Evolutionary conservation across 768 basidiomycete species (phyloP).

Genomic region (Mycena haematopus): DNA sequence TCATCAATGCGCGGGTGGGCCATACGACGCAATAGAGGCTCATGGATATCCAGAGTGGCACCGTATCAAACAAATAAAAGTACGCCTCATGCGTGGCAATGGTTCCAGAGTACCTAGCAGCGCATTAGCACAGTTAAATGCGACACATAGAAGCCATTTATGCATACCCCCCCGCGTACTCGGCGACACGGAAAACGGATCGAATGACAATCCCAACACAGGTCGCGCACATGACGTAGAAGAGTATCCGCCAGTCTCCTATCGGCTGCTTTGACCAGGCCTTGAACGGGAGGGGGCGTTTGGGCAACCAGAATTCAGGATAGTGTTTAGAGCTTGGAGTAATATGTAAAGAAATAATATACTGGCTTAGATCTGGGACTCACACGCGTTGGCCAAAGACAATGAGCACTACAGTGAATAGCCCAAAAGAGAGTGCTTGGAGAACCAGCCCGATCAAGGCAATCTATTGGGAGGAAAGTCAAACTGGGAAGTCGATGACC

Average conservation of each 20-base stretch:
- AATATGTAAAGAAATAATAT: background rate
- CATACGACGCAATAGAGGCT: slow-evolving; percentile 40
- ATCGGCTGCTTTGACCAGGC: slow-evolving; percentile 12
- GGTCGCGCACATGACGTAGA: slow-evolving; percentile 4
- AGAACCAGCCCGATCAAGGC: slow-evolving; percentile 50
- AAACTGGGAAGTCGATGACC: background rate
- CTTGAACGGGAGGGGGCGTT: slow-evolving; percentile 5
- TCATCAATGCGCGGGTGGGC: slow-evolving; percentile 19
- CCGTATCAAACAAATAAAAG: slow-evolving; percentile 61
- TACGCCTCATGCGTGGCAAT: slow-evolving; percentile 53
- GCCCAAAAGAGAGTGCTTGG: slow-evolving; percentile 47
- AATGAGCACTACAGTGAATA: slow-evolving; percentile 43
- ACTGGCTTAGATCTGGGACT: background rate
- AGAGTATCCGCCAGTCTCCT: slow-evolving; percentile 24
- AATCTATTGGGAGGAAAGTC: slow-evolving; percentile 32
- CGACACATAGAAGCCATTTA: background rate
- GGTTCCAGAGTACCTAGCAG: slow-evolving; percentile 36
- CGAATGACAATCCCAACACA: slow-evolving; percentile 45
- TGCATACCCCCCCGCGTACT: slow-evolving; percentile 54
- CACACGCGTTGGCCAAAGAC: slow-evolving; percentile 36
- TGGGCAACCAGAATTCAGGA: slow-evolving; percentile 10
- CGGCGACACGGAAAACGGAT: slow-evolving; percentile 54
- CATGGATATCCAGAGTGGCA: slow-evolving; percentile 57
- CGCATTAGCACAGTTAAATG: background rate
- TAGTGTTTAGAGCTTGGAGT: slow-evolving; percentile 4